Evolutionary conservation across 2,329 filamentous ascomycete genomes (phyloP), one percentile per base, ranked within the genome.

Genomic region (Fusarium subtropicale): DNA sequence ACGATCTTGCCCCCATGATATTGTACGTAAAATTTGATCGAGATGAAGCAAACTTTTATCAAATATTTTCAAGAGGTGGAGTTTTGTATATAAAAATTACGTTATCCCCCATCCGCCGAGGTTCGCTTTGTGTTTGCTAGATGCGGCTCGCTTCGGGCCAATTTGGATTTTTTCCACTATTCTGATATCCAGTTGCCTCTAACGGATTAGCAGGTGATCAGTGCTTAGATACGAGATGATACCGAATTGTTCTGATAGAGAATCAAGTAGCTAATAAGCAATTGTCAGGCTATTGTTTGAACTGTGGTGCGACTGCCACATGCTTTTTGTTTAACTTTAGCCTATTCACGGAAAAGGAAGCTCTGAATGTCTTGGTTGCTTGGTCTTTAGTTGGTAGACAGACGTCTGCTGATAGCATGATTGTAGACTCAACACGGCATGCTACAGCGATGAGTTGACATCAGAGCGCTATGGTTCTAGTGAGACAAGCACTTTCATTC

Each of bases 21-120:
- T 51, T 50, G 60, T 64, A 64, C 60, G 60, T 64, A 64, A 64
- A 41, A 64, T 13, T 18, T 58, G 44, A 28, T 34, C 2, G 44
- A 64, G 58, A 50, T 22, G 30, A 38, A 64, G 51, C 59, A 64
- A 50, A 51, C 28, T 39, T 58, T 64, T 64, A 64, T 39, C 34
- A 38, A 64, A 64, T 56, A 31, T 33, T 12, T 57, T 46, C 4
- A 11, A 30, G 10, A 2, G 0, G 60, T 64, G 60, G 51, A 64
- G 39, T 41, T 46, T 44, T 51, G 22, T 28, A 31, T 47, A 54
- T 60, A 63, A 63, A 33, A 38, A 41, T 64, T 64, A 64, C 60
- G 60, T 64, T 54, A 64, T 64, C 31, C 55, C 31, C 56, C 38
- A 13, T 16, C 42, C 58, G 42, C 58, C 60, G 57, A 63, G 36